These are phyloP conservation scores for Sporothrix curviconia DNA, from an alignment of 2,329 filamentous ascomycete species.

Conservation along the genomic window DNA sequence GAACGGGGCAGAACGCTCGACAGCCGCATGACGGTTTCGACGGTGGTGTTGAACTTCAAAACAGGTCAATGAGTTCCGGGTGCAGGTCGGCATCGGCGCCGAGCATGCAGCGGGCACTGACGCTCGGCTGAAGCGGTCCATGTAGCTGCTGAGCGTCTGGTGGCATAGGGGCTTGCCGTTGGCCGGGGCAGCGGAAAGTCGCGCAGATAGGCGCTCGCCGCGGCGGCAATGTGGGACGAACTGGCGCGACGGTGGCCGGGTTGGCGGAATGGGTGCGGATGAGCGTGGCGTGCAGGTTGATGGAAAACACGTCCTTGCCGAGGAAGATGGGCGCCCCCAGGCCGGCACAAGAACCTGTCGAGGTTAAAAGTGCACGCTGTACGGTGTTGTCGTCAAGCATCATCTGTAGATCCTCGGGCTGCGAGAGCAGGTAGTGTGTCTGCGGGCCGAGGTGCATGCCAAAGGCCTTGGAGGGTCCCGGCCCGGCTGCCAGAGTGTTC, in stretches of 20 bases:
- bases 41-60: constrained; percentile 11
- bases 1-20: constrained; percentile 6
- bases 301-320: constrained; percentile 8
- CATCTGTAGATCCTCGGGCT: constrained; percentile 11
- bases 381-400: constrained; percentile 15
- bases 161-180: background rate
- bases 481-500: background rate
- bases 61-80: constrained; percentile 12
- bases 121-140: constrained; percentile 13
- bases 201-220: constrained; percentile 7
- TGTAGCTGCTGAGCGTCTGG: constrained; percentile 2
- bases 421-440: constrained; percentile 11
- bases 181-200: background rate
- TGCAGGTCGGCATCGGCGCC: constrained; percentile 10
- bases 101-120: constrained; percentile 14
- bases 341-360: constrained; percentile 8
- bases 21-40: constrained; percentile 11
- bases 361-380: constrained; percentile 12
- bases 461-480: constrained; percentile 6
- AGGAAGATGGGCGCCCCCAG: constrained; percentile 12
- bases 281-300: constrained; percentile 11
- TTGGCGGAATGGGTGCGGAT: constrained; percentile 12
- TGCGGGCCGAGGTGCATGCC: constrained; percentile 13
- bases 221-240: constrained; percentile 5
- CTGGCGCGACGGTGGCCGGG: constrained; percentile 2